Conservation (phyloP, 1,284 basidiomycete genomes). For the Cutaneotrichosporon sp. region DNA sequence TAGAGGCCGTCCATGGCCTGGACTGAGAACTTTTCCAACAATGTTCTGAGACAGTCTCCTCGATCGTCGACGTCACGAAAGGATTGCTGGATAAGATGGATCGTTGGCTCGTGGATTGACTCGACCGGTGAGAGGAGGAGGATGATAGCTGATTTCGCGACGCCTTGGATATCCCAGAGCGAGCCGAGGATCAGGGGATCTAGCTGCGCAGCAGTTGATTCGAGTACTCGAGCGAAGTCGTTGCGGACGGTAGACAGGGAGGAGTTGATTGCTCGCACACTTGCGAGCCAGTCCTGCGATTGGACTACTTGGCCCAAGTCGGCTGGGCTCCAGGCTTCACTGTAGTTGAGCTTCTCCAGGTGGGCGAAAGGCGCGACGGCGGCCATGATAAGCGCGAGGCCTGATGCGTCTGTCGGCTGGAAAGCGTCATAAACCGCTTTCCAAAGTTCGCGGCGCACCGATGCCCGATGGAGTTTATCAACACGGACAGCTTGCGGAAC, state of each 20-base stretch:
- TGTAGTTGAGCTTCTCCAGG: slow-evolving; percentile 56
- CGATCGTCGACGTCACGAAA: slow-evolving; percentile 83
- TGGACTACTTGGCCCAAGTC: slow-evolving; percentile 35
- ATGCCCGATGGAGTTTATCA: slow-evolving; percentile 26
- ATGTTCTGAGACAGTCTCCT: slow-evolving; percentile 72
- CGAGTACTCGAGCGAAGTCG: slow-evolving; percentile 61
- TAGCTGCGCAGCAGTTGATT: slow-evolving; percentile 58
- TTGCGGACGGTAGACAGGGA: slow-evolving; percentile 57
- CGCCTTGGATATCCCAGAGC: slow-evolving; percentile 53
- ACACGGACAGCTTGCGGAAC: slow-evolving; percentile 20
- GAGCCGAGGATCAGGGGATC: slow-evolving; percentile 53
- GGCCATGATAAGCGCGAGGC: slow-evolving; percentile 57
- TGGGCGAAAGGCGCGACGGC: slow-evolving; percentile 60
- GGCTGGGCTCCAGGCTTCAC: slow-evolving; percentile 40
- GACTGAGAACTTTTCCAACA: slow-evolving; percentile 63
- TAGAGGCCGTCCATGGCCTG: slow-evolving; percentile 65
- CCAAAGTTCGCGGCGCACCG: slow-evolving; percentile 62
- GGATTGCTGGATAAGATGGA: slow-evolving; percentile 69
- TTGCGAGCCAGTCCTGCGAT: slow-evolving; percentile 38
- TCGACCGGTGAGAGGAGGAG: slow-evolving; percentile 77
- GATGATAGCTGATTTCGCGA: slow-evolving; percentile 57
- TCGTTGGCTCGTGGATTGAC: slow-evolving; percentile 64
- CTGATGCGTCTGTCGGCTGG: slow-evolving; percentile 57
- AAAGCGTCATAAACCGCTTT: slow-evolving; percentile 59
- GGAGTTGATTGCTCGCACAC: slow-evolving; percentile 54